phyloP scores from a whole-genome alignment of 2,329 filamentous ascomycete genomes.

The Penicillium sp. region DNA sequence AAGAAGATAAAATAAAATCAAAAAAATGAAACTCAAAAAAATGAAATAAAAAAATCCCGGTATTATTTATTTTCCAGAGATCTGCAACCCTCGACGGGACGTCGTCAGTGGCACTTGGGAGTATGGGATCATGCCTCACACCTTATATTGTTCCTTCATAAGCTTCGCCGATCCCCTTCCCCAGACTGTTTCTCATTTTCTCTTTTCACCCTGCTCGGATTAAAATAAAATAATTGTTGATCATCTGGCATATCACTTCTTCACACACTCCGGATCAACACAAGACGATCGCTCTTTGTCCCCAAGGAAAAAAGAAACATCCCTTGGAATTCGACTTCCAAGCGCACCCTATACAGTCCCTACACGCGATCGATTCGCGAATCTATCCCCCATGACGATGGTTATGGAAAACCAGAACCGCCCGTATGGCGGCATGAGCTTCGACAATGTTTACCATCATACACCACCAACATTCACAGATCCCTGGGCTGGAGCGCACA shows the following conservation, averaged over 20 bases:
- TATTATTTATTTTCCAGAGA: slow-evolving; percentile 27
- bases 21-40: neutral
- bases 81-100: slow-evolving; percentile 42
- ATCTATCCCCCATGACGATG: slow-evolving; percentile 74
- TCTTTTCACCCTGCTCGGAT: slow-evolving; percentile 9
- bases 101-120: slow-evolving; percentile 41
- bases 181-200: slow-evolving; percentile 33
- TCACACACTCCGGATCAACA: slow-evolving; percentile 4
- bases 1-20: neutral
- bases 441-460: slow-evolving; percentile 70
- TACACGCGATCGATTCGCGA: slow-evolving; percentile 18
- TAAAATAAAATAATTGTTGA: slow-evolving; percentile 12
- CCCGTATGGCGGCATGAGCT: slow-evolving; percentile 72
- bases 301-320: neutral
- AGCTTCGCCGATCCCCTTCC: slow-evolving; percentile 46
- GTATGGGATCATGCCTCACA: slow-evolving; percentile 27
- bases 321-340: neutral
- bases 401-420: slow-evolving; percentile 86
- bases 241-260: slow-evolving; percentile 21
- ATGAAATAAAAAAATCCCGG: slow-evolving; percentile 13
- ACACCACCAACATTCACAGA: slow-evolving; percentile 75
- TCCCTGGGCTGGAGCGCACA: slow-evolving; percentile 69
- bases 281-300: slow-evolving; percentile 3
- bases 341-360: neutral
- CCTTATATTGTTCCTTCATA: slow-evolving; percentile 40